Conservation (phyloP, 441 rosid genomes). For the Flueggea neowawraea region DNA sequence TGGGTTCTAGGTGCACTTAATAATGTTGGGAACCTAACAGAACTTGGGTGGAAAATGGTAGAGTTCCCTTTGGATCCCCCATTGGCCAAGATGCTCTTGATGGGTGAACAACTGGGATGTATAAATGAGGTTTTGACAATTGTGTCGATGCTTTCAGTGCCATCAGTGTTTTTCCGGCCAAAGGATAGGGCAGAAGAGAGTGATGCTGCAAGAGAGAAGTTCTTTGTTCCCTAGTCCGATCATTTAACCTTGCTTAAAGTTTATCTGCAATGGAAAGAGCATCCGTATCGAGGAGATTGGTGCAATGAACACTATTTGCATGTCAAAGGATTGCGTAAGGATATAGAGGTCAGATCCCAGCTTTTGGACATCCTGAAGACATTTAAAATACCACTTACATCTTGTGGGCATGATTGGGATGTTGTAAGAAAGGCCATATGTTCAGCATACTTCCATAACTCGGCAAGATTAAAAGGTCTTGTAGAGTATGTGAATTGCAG, state of each 20-base stretch:
- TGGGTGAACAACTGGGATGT: slow-evolving; percentile 84
- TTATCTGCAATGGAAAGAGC: slow-evolving; percentile 91
- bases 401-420: slow-evolving; percentile 83
- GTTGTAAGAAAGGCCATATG: slow-evolving; percentile 82
- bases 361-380: slow-evolving; percentile 90
- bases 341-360: slow-evolving; percentile 95
- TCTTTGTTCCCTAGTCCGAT: slow-evolving; percentile 94
- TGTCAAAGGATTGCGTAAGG: slow-evolving; percentile 85
- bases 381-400: slow-evolving; percentile 71
- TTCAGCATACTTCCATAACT: slow-evolving; percentile 94
- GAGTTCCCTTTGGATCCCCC: slow-evolving; percentile 98
- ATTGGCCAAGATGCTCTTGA: slow-evolving; percentile 97
- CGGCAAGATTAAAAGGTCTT: slow-evolving; percentile 85
- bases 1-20: slow-evolving; percentile 98
- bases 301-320: slow-evolving; percentile 84
- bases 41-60: slow-evolving; percentile 99
- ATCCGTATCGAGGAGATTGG: slow-evolving; percentile 96
- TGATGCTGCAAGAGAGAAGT: slow-evolving; percentile 92
- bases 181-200: slow-evolving; percentile 97
- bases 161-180: slow-evolving; percentile 98
- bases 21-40: slow-evolving; percentile 87
- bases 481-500: slow-evolving; percentile 90
- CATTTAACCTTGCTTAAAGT: slow-evolving; percentile 85
- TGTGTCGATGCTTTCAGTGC: slow-evolving; percentile 99
- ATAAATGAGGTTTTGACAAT: slow-evolving; percentile 90